Evolutionary conservation across 495 filamentous ascomycete genomes (phyloP).

Genomic region (Penicillium manginii): DNA sequence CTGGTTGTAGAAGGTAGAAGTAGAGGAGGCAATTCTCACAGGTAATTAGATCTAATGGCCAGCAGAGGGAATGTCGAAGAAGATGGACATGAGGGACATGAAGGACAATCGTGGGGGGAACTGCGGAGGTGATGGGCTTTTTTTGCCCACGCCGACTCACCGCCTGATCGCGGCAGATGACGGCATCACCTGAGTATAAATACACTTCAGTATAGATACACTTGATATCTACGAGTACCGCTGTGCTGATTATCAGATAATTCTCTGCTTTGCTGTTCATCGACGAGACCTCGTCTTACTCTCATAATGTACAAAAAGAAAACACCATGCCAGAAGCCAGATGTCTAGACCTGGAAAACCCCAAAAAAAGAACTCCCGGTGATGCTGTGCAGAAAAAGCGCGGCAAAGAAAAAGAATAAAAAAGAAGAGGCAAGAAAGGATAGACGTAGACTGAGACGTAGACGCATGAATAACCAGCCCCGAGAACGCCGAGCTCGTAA

Average conservation of each 20-base stretch:
- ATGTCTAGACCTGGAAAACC: slow-evolving; percentile 26
- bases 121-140: slow-evolving; percentile 20
- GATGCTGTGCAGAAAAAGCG: slow-evolving; percentile 45
- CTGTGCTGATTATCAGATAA: slow-evolving; percentile 8
- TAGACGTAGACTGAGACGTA: no score
- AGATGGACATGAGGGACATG: slow-evolving; percentile 8
- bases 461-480: background rate
- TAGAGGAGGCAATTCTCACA: background rate
- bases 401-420: slow-evolving; percentile 13
- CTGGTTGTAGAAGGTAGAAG: background rate
- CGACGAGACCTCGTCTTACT: slow-evolving; percentile 15
- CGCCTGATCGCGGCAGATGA: slow-evolving; percentile 30
- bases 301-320: slow-evolving; percentile 48
- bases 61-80: background rate
- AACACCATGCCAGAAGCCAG: slow-evolving; percentile 38
- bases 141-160: slow-evolving; percentile 31
- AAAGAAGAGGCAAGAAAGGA: background rate
- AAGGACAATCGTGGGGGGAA: slow-evolving; percentile 17
- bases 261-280: slow-evolving; percentile 14
- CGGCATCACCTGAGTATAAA: slow-evolving; percentile 16
- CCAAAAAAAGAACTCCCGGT: slow-evolving; percentile 40
- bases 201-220: no score
- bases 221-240: no score
- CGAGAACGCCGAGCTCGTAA: slow-evolving; percentile 30
- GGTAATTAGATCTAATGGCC: slow-evolving; percentile 6